Base-by-base conservation (phyloP, 106 monocot species). In the Platanthera zijinensis region DNA sequence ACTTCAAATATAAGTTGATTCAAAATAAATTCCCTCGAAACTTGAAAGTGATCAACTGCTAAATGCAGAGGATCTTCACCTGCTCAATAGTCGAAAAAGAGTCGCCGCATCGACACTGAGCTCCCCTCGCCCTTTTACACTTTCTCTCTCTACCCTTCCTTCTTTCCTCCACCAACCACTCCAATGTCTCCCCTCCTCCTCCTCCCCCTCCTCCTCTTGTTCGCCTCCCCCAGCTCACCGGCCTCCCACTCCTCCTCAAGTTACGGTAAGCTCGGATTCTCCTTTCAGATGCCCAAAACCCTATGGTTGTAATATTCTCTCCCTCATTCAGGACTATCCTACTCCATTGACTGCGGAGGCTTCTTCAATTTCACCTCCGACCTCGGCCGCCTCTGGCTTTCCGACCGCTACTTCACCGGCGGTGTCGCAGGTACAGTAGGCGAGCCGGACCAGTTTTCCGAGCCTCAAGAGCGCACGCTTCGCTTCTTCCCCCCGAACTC, bases 311-410 rank as follows among this genome's bases (percentile, higher is more conserved):
- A 66, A 12, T 18, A 14, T 28, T 17, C 46, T 75, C 17, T 76
- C 32, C 48, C 51, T 76, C 6, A 46, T 18, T 52, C 75, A 57
- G 83, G 78, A 25, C 52, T 78, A 6, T 78, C 83, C 62, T 76
- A 83, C 76, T 83, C 84, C 48, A 95, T 95, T 68, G 92, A 95
- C 89, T 95, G 89, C 86, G 95, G 95, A 57, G 87, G 95, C 52
- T 10, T 81, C 52, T 28, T 83, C 75, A 88, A 92, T 80, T 95
- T 92, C 83, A 89, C 92, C 32, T 83, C 86, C 45, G 72, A 78
- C 21, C 79, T 95, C 76, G 85, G 84, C 51, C 89, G 92, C 14
- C 73, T n/a, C 48, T 95, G 95, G 95, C 73, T 87, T 32, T 73
- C 95, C 50, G 95, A 95, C 79, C 79, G 85, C 15, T 95, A 63